A percentile compares a stretch with the other conserved stretches of the same genome.
These are phyloP conservation scores for Paraurostyla sp. DNA, from an alignment of 73 alveolate species.

Conservation along the genomic window DNA sequence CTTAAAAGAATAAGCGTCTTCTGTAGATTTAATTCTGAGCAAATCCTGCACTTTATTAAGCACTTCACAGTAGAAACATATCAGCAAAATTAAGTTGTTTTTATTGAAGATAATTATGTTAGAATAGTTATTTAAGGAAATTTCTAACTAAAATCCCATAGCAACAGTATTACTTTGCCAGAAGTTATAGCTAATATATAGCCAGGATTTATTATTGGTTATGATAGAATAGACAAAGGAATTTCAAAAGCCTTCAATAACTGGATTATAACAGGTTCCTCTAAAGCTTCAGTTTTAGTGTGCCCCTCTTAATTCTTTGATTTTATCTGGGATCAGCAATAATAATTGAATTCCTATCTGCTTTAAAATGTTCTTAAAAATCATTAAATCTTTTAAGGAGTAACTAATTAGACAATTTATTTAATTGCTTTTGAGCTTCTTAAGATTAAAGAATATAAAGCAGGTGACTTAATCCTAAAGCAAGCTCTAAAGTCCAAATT, in stretches of 20 bases:
- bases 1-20: not conserved
- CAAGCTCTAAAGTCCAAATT: constrained; percentile 13
- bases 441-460: not conserved
- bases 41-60: not conserved
- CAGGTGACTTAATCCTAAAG: not conserved
- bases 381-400: not conserved
- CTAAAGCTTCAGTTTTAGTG: not conserved
- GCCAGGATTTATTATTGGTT: constrained; percentile 29
- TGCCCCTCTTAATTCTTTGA: not conserved
- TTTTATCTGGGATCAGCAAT: constrained; percentile 29
- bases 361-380: not conserved
- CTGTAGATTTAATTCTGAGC: constrained; percentile 18
- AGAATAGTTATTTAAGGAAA: constrained; percentile 18
- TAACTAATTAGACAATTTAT: not conserved
- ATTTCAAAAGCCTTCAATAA: not conserved
- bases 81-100: not conserved
- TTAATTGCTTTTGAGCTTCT: constrained; percentile 20
- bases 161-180: not conserved
- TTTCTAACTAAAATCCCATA: not conserved
- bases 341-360: too few relatives aligned
- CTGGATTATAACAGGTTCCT: not conserved
- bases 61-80: not conserved
- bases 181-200: constrained; percentile 1
- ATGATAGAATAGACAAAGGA: not conserved
- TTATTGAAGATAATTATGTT: not conserved